These are phyloP conservation scores for Pleomassaria siparia DNA, from an alignment of 2,329 filamentous ascomycete species.

Conservation along the genomic window DNA sequence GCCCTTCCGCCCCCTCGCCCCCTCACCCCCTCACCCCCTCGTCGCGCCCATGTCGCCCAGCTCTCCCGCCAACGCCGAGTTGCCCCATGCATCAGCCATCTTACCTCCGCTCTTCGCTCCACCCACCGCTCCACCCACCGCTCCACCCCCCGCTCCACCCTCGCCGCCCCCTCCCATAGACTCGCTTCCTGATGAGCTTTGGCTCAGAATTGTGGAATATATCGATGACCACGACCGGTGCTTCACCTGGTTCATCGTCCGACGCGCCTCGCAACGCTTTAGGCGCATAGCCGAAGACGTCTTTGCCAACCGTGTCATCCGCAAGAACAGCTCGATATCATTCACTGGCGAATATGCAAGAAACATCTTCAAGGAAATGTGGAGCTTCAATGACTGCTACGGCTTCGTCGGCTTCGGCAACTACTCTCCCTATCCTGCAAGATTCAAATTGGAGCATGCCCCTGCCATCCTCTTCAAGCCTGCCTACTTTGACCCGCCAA, in stretches of 20 bases:
- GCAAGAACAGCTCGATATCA: constrained; percentile 18
- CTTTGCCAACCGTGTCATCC: constrained; percentile 14
- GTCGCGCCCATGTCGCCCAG: neutral
- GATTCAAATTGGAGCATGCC: neutral
- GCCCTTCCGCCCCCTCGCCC: neutral
- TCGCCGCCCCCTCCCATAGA: neutral
- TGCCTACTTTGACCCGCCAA: constrained; percentile 16
- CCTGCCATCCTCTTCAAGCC: constrained; percentile 22
- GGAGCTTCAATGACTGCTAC: neutral
- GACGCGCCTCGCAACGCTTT: constrained; percentile 17
- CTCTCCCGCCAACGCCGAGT: neutral
- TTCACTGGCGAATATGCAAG: constrained; percentile 19
- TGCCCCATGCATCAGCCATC: too few species aligned
- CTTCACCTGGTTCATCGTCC: constrained; percentile 24
- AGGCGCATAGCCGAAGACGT: constrained; percentile 17
- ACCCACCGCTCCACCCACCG: too few species aligned
- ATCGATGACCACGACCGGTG: constrained; percentile 20
- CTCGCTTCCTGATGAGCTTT: constrained; percentile 19
- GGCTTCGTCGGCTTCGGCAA: neutral
- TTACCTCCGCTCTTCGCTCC: too few species aligned
- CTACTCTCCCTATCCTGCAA: too few species aligned
- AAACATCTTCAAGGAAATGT: constrained; percentile 6
- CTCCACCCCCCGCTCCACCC: neutral
- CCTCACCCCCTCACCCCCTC: too few species aligned
- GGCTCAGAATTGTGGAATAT: constrained; percentile 14